A percentile compares a stretch with the other conserved stretches of the same genome.
Evolutionary conservation across 768 basidiomycete species (phyloP).

Genomic region (Amyloporia xantha): DNA sequence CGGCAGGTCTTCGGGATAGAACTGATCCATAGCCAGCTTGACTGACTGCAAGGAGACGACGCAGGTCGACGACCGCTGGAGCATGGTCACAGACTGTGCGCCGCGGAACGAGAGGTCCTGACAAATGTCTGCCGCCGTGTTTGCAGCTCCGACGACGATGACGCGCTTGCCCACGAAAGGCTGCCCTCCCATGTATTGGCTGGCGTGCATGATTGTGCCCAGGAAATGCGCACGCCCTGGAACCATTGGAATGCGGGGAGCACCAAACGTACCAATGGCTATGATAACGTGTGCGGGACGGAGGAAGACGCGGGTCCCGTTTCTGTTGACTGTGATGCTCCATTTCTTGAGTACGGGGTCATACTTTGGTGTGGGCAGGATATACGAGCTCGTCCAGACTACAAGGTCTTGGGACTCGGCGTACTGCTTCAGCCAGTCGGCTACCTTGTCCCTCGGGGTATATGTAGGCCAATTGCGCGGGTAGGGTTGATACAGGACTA

Average conservation of each 20-base stretch:
- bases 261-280: constrained; percentile 32
- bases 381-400: constrained; percentile 34
- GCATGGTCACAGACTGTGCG: constrained; percentile 33
- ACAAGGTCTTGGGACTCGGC: constrained; percentile 33
- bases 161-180: constrained; percentile 29
- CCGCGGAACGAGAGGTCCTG: constrained; percentile 30
- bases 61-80: constrained; percentile 36
- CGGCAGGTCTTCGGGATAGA: constrained; percentile 18
- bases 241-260: constrained; percentile 27
- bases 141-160: constrained; percentile 37
- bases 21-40: neutral
- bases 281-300: constrained; percentile 34
- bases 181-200: constrained; percentile 23
- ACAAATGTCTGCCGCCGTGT: constrained; percentile 34
- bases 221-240: constrained; percentile 22
- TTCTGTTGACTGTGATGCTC: constrained; percentile 28
- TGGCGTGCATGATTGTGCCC: constrained; percentile 30
- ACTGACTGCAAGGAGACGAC: constrained; percentile 18
- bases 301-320: constrained; percentile 25
- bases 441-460: constrained; percentile 36
- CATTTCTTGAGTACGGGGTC: constrained; percentile 26
- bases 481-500: constrained; percentile 35
- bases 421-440: constrained; percentile 40
- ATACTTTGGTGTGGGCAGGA: constrained; percentile 29
- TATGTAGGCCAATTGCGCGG: constrained; percentile 36